phyloP scores from a whole-genome alignment of 1,284 basidiomycete species.

The Trametes versicolor region DNA sequence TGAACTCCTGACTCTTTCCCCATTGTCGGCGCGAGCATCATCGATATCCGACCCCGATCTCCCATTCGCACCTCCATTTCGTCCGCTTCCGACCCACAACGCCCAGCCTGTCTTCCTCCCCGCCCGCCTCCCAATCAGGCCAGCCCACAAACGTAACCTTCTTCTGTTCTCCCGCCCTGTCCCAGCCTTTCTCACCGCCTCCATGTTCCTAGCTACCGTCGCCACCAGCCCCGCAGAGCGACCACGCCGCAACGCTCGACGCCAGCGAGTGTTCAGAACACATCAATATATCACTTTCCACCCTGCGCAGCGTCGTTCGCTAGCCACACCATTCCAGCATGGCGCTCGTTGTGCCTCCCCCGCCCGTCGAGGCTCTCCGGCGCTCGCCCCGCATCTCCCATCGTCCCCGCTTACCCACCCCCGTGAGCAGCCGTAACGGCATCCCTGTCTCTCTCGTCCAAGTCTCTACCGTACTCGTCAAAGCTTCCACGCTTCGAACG shows the following conservation, averaged over 20 bases:
- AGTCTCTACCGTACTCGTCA: constrained; percentile 1
- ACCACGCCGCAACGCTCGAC: neutral
- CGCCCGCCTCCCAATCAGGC: constrained; percentile 4
- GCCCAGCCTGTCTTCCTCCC: constrained; percentile 18
- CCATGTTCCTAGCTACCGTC: constrained; percentile 4
- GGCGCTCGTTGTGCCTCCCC: constrained; percentile 30
- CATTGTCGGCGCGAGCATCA: constrained; percentile 34
- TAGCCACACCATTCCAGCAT: constrained; percentile 16
- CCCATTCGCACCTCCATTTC: constrained; percentile 26
- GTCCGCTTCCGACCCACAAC: constrained; percentile 28
- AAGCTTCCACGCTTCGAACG: constrained; percentile 10
- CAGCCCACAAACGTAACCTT: constrained; percentile 15
- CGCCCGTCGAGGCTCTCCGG: constrained; percentile 25
- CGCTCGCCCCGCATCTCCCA: constrained; percentile 32
- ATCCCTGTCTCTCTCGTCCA: constrained; percentile 1
- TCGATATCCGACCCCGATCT: constrained; percentile 32
- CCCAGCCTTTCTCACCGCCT: constrained; percentile 19
- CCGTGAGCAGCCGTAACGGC: constrained; percentile 12
- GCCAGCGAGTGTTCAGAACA: neutral
- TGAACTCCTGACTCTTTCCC: constrained; percentile 21
- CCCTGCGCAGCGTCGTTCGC: neutral
- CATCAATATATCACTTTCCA: constrained; percentile 1
- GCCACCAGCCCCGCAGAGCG: neutral
- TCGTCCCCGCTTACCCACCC: constrained; percentile 21
- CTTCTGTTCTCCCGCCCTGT: constrained; percentile 2